Evolutionary conservation across 1,139 yeast species (phyloP).

Genomic region (Arxiozyma slooffiae): DNA sequence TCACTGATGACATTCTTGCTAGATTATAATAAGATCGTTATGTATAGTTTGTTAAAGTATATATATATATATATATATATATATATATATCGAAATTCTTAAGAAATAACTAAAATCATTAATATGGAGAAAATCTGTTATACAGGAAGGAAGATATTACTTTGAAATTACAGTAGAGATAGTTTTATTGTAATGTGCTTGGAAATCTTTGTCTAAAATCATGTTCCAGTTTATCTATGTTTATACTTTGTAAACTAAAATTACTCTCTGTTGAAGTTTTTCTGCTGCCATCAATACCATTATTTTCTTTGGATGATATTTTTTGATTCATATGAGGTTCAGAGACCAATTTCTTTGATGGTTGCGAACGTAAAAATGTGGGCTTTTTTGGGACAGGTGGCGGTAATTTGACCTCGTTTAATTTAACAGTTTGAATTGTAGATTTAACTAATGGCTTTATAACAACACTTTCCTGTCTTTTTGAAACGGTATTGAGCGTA

Average conservation of each 20-base stretch:
- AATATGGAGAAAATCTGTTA: background rate
- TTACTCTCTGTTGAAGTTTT: background rate
- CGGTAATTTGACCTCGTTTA: background rate
- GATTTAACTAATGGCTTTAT: constrained; percentile 7
- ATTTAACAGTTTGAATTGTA: background rate
- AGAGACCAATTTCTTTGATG: constrained; percentile 3
- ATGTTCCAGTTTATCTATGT: constrained; percentile 15
- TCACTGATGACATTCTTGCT: constrained; percentile 58
- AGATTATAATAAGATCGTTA: constrained; percentile 15
- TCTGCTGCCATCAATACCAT: background rate
- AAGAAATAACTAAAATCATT: background rate
- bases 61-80: background rate
- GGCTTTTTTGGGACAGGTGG: constrained; percentile 16
- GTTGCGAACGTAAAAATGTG: constrained; percentile 8
- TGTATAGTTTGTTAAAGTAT: background rate
- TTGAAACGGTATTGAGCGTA: background rate
- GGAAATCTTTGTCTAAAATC: constrained; percentile 18
- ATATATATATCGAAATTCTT: constrained; percentile 1
- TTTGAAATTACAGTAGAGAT: background rate
- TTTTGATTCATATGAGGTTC: background rate
- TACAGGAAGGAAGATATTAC: background rate
- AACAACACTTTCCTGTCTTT: constrained; percentile 10
- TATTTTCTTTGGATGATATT: background rate
- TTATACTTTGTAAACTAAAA: background rate
- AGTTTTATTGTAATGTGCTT: constrained; percentile 10